phyloP scores from a whole-genome alignment of 2,329 filamentous ascomycete genomes.

The Grosmannia clavigera region DNA sequence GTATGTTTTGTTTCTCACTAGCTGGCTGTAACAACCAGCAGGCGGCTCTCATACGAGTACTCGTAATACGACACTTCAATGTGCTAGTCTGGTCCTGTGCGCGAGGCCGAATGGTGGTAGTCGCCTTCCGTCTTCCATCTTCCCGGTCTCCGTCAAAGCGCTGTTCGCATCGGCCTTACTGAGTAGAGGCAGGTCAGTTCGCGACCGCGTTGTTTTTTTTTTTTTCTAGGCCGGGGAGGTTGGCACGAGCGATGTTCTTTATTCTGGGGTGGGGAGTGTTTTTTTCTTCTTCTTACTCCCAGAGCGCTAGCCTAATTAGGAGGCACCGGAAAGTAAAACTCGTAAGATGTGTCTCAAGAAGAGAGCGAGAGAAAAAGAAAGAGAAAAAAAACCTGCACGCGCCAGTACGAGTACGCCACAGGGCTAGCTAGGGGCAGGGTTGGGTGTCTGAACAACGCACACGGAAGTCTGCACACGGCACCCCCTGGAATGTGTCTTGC shows the following conservation, averaged over 20 bases:
- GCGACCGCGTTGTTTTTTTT: background rate
- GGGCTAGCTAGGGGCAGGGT: background rate
- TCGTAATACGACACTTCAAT: background rate
- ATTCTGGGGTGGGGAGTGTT: background rate
- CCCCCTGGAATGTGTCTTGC: background rate
- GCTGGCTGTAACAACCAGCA: background rate
- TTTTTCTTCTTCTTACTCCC: background rate
- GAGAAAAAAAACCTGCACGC: background rate
- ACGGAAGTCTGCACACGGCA: background rate
- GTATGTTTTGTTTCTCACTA: background rate
- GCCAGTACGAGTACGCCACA: conserved; percentile 1
- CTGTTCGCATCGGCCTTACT: background rate
- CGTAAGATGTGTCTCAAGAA: background rate
- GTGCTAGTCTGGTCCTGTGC: background rate
- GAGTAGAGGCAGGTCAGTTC: background rate
- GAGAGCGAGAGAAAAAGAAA: background rate
- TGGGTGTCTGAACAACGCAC: background rate
- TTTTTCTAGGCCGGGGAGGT: background rate
- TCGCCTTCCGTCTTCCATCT: background rate
- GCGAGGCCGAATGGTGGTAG: background rate
- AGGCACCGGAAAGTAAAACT: background rate
- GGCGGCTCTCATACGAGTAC: background rate
- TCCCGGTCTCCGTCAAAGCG: background rate
- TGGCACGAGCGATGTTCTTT: background rate
- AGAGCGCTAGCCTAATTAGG: background rate